These are phyloP conservation scores for Penicillium egyptiacum DNA, from an alignment of 495 filamentous ascomycete genomes.

Conservation along the genomic window DNA sequence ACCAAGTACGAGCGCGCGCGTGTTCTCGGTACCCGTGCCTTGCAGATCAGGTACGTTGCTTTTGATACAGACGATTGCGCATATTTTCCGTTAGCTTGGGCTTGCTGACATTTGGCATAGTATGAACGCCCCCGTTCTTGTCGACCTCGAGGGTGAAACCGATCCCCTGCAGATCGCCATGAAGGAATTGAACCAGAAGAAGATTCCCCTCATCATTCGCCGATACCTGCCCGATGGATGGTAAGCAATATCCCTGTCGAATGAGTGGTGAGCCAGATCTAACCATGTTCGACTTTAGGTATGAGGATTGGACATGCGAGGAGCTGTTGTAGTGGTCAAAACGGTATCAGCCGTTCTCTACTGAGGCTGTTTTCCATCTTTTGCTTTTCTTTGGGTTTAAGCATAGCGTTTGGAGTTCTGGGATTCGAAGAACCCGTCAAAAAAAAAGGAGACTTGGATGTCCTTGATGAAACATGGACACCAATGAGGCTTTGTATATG, in stretches of 20 bases:
- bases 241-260: constrained; percentile 55
- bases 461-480: constrained; percentile 14
- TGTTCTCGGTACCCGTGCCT: constrained; percentile 85
- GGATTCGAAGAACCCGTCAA: constrained; percentile 23
- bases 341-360: constrained; percentile 6
- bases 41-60: constrained; percentile 87
- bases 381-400: constrained; percentile 30
- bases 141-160: constrained; percentile 95
- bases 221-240: constrained; percentile 95
- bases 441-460: constrained; percentile 13
- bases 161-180: constrained; percentile 96
- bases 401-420: constrained; percentile 49
- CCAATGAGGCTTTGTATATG: constrained; percentile 21
- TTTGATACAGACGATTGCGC: constrained; percentile 4
- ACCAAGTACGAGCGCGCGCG: constrained; percentile 97
- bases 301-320: constrained; percentile 99
- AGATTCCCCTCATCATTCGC: constrained; percentile 92
- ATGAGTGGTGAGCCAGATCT: background rate
- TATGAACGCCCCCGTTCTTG: constrained; percentile 96
- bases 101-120: constrained; percentile 45
- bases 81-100: constrained; percentile 1
- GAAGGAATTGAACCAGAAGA: constrained; percentile 97
- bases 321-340: constrained; percentile 62
- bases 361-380: constrained; percentile 17
- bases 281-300: constrained; percentile 52